Evolutionary conservation across 306 rosid genomes (phyloP).

Genomic region (Alnus glutinosa): DNA sequence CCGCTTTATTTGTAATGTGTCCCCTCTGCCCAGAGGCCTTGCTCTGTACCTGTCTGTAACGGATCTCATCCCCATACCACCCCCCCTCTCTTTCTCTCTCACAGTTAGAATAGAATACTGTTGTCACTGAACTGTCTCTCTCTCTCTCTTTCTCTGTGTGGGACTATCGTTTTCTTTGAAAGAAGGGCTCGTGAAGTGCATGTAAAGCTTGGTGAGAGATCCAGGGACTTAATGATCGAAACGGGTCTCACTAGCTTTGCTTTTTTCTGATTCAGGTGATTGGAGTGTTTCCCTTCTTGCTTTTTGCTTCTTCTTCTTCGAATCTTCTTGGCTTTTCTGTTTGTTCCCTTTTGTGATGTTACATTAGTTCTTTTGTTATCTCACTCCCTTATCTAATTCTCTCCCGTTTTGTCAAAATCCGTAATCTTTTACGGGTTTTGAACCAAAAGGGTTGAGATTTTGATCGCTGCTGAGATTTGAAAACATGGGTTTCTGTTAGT

Average conservation of each 20-base stretch:
- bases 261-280: conserved; percentile 72
- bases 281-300: conserved; percentile 37
- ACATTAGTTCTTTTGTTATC: conserved; percentile 32
- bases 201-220: conserved; percentile 78
- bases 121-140: background rate
- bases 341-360: conserved; percentile 31
- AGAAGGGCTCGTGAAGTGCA: conserved; percentile 72
- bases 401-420: conserved; percentile 28
- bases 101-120: background rate
- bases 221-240: conserved; percentile 59
- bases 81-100: conserved; percentile 15
- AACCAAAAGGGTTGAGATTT: conserved; percentile 24
- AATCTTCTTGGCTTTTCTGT: background rate
- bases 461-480: conserved; percentile 37
- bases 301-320: conserved; percentile 23
- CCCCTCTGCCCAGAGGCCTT: conserved; percentile 41
- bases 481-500: conserved; percentile 31
- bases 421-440: conserved; percentile 17
- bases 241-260: conserved; percentile 35
- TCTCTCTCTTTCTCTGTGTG: conserved; percentile 10
- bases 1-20: conserved; percentile 60
- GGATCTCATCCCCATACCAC: conserved; percentile 52
- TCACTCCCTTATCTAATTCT: conserved; percentile 33
- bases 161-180: conserved; percentile 51
- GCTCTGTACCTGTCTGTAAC: conserved; percentile 49